phyloP scores from a whole-genome alignment of 305 asterid species.

The Solanum chacoense region DNA sequence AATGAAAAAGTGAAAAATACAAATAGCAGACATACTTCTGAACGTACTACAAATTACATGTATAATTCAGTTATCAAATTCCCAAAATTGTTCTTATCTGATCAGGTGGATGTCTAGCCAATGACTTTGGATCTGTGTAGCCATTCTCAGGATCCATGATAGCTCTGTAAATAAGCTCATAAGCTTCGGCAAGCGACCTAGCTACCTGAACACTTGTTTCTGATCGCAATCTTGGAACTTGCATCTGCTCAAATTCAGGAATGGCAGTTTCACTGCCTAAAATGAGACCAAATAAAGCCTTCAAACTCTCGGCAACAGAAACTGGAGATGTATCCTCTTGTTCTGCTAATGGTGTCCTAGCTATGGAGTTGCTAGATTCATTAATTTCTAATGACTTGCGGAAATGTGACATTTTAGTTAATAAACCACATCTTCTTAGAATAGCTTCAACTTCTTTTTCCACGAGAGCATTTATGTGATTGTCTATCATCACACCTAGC shows the following conservation, averaged over 20 bases:
- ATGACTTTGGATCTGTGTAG: conserved; percentile 75
- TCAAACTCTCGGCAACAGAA: conserved; percentile 70
- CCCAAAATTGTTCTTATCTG: conserved; percentile 93
- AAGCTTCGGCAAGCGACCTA: conserved; percentile 63
- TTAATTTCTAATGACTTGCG: conserved; percentile 20
- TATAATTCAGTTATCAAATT: conserved; percentile 24
- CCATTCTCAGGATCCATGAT: conserved; percentile 67
- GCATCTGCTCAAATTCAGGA: conserved; percentile 90
- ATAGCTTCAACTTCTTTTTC: conserved; percentile 71
- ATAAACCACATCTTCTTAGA: conserved; percentile 63
- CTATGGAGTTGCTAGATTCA: conserved; percentile 10
- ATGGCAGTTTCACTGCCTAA: conserved; percentile 71
- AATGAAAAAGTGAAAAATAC: not conserved
- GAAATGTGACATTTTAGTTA: conserved; percentile 68
- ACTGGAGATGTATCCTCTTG: conserved; percentile 57
- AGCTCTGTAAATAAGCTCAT: conserved; percentile 62
- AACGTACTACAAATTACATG: not conserved
- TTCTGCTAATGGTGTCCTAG: conserved; percentile 51
- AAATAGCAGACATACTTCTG: not conserved
- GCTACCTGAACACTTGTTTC: conserved; percentile 67
- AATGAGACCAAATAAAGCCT: conserved; percentile 78
- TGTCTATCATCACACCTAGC: conserved; percentile 69
- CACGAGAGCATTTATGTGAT: conserved; percentile 59
- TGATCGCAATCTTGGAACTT: conserved; percentile 74
- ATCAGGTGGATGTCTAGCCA: conserved; percentile 94